Evolutionary conservation across 2,329 filamentous ascomycete species (phyloP).

Genomic region (Colletotrichum graminicola): DNA sequence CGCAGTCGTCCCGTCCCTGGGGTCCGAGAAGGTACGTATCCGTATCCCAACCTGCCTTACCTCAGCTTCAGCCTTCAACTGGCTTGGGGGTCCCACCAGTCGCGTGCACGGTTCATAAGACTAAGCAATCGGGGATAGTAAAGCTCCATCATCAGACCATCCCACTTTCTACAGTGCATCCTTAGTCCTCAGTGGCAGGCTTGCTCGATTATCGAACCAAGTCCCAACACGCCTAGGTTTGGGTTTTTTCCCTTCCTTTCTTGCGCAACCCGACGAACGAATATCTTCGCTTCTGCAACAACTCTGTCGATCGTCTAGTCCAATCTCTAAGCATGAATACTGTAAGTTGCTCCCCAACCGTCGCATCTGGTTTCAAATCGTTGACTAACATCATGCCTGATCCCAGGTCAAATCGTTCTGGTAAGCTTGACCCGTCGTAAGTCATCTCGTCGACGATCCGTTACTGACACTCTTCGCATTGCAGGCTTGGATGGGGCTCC

Average conservation of each 20-base stretch:
- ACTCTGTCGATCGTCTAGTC: neutral
- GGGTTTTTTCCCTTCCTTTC: conserved; percentile 10
- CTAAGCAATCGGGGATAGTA: conserved; percentile 25
- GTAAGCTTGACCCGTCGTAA: conserved; percentile 55
- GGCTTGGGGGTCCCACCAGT: conserved; percentile 20
- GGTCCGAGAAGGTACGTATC: conserved; percentile 14
- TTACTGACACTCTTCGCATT: conserved; percentile 40
- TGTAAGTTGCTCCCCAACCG: conserved; percentile 53
- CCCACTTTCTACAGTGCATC: conserved; percentile 40
- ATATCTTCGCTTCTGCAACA: conserved; percentile 4
- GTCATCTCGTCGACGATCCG: conserved; percentile 10
- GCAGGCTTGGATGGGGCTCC: conserved; percentile 90
- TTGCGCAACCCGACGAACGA: neutral
- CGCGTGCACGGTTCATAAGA: conserved; percentile 30
- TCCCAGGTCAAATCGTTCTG: conserved; percentile 74
- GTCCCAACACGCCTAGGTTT: conserved; percentile 17
- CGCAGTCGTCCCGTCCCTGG: conserved; percentile 1
- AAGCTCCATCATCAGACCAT: conserved; percentile 42
- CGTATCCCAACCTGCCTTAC: conserved; percentile 13
- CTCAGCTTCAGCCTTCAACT: conserved; percentile 19
- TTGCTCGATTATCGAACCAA: conserved; percentile 25
- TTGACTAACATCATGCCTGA: conserved; percentile 40
- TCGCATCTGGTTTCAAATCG: conserved; percentile 41
- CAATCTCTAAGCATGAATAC: conserved; percentile 64
- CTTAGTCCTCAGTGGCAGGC: conserved; percentile 20